Conservation (phyloP, 1,139 yeast genomes). For the Yamadazyma friedrichii region DNA sequence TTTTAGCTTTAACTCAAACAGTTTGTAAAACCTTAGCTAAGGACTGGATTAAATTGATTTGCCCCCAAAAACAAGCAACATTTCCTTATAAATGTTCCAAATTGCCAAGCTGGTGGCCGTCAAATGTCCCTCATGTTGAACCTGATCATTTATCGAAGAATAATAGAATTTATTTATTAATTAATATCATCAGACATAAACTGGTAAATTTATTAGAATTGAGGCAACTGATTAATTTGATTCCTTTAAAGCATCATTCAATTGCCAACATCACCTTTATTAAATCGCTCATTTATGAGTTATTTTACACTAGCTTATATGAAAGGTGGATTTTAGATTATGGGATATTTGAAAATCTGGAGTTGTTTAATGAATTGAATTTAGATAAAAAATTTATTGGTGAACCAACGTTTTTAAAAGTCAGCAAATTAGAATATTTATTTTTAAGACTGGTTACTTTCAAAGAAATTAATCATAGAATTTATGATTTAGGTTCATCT, state of each 20-base stretch:
- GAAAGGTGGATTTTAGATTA: constrained; percentile 24
- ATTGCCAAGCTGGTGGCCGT: constrained; percentile 76
- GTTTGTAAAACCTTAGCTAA: constrained; percentile 65
- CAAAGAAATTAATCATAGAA: constrained; percentile 4
- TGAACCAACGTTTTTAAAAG: constrained; percentile 1
- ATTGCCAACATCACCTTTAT: constrained; percentile 5
- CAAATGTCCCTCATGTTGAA: constrained; percentile 55
- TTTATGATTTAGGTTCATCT: constrained; percentile 2
- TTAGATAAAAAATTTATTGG: constrained; percentile 1
- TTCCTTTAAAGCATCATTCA: background rate
- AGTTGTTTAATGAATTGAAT: constrained; percentile 11
- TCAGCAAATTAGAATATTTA: constrained; percentile 2
- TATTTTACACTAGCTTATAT: constrained; percentile 28
- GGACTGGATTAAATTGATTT: constrained; percentile 63
- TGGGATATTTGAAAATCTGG: constrained; percentile 8
- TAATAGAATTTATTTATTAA: constrained; percentile 52
- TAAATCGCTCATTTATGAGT: constrained; percentile 19
- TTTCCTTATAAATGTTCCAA: constrained; percentile 60
- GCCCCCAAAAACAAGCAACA: constrained; percentile 65
- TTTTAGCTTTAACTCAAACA: constrained; percentile 35
- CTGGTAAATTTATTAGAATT: constrained; percentile 24
- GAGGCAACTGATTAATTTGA: constrained; percentile 13
- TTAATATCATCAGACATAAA: constrained; percentile 36
- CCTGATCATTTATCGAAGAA: constrained; percentile 70
- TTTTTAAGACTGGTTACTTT: constrained; percentile 1